Evolutionary conservation across 2,329 filamentous ascomycete species (phyloP), one percentile per base, ranked within the genome.

Genomic region (Arthrobotrys conoides): DNA sequence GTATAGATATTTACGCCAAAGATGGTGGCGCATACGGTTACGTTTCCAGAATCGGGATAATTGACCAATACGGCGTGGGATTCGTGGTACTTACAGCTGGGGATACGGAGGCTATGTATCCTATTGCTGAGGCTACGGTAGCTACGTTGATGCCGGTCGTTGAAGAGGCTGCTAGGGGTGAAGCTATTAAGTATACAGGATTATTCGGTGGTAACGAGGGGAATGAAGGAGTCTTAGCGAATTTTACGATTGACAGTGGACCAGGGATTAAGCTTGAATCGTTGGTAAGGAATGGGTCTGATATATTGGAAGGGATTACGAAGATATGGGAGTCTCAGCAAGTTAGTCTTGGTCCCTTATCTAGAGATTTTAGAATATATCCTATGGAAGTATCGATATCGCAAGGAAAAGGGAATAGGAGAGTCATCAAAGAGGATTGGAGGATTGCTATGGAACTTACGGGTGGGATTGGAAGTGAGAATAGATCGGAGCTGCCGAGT

Each of bases 1-100:
- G 71, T 0, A 72, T 80, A 10, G 69, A 80, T 38, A 67, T 81
- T 20, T 80, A 81, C 53, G 53, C 71, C 18, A 81, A 81, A 49
- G 78, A 78, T 22, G 80, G 80, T 3, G 64, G 69, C 9, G 59
- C 80, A 44, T 71, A 66, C 14, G 77, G 80, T 0, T 81, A 80
- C 24, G 66, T 63, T 2, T 65, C 73, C n/a, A 51, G 69, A n/a
- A 70, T 80, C 3, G 64, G 63, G 1, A 24, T 80, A 10, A 80
- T 81, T 30, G 55, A 55, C 12, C 73, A 81, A 46, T 81, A 81
- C 30, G 79, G 38, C 10, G 57, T 81, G 33, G 78, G 67, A 10
- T 73, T 80, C 27, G 71, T 69, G 10, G 27, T 81, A 10, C 70
- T 80, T 1, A 72, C 72, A 3, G 69, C 80, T 6, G 78, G 76